Base-by-base conservation (phyloP, 345 rosid genomes). In the Aethionema arabicum region DNA sequence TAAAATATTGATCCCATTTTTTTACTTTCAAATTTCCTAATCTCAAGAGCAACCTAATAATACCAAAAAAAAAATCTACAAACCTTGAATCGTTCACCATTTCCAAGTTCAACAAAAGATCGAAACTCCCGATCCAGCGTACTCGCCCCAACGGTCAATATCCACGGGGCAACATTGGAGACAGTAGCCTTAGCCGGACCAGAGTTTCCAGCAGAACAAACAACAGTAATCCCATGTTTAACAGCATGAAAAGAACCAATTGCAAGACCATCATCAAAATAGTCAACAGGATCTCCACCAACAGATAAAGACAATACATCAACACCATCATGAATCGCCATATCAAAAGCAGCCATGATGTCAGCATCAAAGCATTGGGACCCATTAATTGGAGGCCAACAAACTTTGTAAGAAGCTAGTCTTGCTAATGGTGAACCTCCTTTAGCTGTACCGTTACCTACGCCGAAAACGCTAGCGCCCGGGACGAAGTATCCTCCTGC, bases 91-190 rank as follows among this genome's bases (percentile, higher is more conserved):
- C 61, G 66, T 35, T 52, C 15, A 0, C 86, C 85, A n/a, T 77
- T 78, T 0, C 43, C 63, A 10, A 83, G 79, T 5, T 72, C 54
- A 5, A 80, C 83, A 29, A 32, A 61, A 9, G 77, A 39, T 15
- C 72, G 71, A 40, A 83, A 81, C 43, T 74, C 72, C 0, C 92
- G 64, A 52, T 83, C 91, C 11, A 74, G 8, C 2, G 86, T 77
- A 66, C 91, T 81, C 0, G 91, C 91, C 41, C 72, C 91, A 2
- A 81, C 88, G 0, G 91, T 83, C 16, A 83, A 38, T 1, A 83
- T 56, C 91, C 91, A 85, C 3, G 88, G 91, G 2, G 88, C 68
- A 11, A 69, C 47, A 40, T 85, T 83, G 4, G 76, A 15, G 15
- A 83, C 88, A 3, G 77, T 69, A 32, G 57, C 72, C 30, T 42